Evolutionary conservation across 345 rosid genomes (phyloP).

Genomic region (Eucalyptus cloeziana): DNA sequence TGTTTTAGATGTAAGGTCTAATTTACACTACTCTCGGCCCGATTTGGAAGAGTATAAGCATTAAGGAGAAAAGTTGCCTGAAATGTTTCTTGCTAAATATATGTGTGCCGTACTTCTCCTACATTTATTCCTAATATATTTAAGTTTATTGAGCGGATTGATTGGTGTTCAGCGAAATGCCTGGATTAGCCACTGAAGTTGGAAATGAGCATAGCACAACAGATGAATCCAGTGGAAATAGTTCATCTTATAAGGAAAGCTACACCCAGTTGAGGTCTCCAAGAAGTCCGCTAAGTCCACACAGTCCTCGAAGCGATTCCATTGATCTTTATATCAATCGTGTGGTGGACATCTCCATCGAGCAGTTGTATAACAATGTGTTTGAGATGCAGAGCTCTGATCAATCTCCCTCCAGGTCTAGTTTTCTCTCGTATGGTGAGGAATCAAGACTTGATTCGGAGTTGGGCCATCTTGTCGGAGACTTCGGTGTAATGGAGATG

Average conservation of each 20-base stretch:
- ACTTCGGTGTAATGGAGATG: constrained; percentile 28
- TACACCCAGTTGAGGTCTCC: neutral
- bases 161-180: neutral
- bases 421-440: constrained; percentile 68
- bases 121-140: neutral
- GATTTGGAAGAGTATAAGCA: neutral
- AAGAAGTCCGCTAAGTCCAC: constrained; percentile 8
- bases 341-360: constrained; percentile 45
- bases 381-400: constrained; percentile 92
- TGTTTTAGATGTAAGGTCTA: neutral
- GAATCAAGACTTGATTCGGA: constrained; percentile 94
- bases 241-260: neutral
- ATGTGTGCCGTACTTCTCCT: neutral
- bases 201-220: neutral
- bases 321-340: constrained; percentile 25
- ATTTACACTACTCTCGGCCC: neutral
- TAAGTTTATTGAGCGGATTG: neutral
- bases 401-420: constrained; percentile 65
- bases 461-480: constrained; percentile 71
- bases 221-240: neutral
- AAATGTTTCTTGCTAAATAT: neutral
- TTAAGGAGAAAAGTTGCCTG: neutral
- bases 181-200: neutral
- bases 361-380: constrained; percentile 73
- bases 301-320: constrained; percentile 3